Evolutionary conservation across 2,329 filamentous ascomycete species (phyloP), one percentile per base, ranked within the genome.

Genomic region (Plenodomus biglobosus): DNA sequence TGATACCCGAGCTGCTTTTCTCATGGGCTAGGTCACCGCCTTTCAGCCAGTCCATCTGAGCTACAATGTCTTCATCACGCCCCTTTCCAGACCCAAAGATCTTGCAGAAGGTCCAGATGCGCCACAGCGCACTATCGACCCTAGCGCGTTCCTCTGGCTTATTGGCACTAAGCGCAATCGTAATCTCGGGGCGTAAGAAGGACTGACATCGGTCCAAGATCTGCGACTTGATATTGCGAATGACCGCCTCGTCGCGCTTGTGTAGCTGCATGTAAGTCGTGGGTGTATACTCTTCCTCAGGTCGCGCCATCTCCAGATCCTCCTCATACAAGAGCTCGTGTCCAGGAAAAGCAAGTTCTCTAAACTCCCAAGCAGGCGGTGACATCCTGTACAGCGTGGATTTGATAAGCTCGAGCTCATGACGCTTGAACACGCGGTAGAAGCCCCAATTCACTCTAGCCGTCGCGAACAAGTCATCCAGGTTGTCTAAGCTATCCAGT

Each of bases 101-200:
- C 44, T 77, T 78, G 66, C 83, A 85, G 66, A 86, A 86, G 0
- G 79, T 83, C 83, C 83, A 85, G 22, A 86, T 80, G 2, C 83
- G 79, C 81, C 82, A 86, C 40, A 86, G 76, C 0, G 83, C 83
- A 64, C 84, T 77, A 48, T 85, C 80, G 20, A 85, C 75, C 47
- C 82, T 78, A 35, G 73, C 72, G 1, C 78, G 75, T 8, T 76
- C 74, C 2, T 66, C 57, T 8, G 75, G 70, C 37, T 76, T 73
- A 17, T 74, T 65, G 3, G 77, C 79, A 1, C 76, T 71, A 2
- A 86, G 73, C 2, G 80, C 81, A 18, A 71, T 68, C 5, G 80
- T 73, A 0, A 83, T 85, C 46, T 83, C 80, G 1, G 75, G 75
- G 8, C 82, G 80, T 21, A 85, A 71, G 51, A 82, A 81, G 0